These are phyloP conservation scores for Truncatella angustata DNA, from an alignment of 2,329 filamentous ascomycete species.

Conservation along the genomic window DNA sequence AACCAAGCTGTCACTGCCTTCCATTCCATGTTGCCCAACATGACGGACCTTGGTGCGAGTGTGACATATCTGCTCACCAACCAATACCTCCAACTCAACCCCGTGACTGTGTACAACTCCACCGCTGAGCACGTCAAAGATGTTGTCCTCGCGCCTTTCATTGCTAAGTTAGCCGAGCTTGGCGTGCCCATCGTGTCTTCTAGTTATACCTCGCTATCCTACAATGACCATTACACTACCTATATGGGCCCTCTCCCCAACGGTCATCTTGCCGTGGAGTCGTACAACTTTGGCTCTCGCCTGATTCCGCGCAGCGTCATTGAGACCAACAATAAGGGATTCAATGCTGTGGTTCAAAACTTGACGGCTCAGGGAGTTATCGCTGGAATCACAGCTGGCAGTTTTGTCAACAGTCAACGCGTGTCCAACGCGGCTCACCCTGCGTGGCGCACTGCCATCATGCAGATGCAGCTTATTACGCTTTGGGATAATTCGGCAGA, in stretches of 20 bases:
- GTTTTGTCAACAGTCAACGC: conserved; percentile 15
- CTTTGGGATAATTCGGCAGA: conserved; percentile 16
- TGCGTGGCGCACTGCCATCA: conserved; percentile 29
- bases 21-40: conserved; percentile 21
- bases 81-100: conserved; percentile 19
- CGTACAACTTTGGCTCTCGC: conserved; percentile 34
- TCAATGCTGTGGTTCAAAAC: conserved; percentile 27
- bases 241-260: conserved; percentile 35
- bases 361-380: conserved; percentile 30
- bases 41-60: conserved; percentile 22
- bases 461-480: conserved; percentile 25
- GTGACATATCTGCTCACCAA: conserved; percentile 21
- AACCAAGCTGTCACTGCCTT: conserved; percentile 20
- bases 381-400: conserved; percentile 25
- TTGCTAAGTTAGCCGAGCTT: conserved; percentile 20
- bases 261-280: conserved; percentile 30
- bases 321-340: conserved; percentile 25
- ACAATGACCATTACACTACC: conserved; percentile 31
- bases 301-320: conserved; percentile 32
- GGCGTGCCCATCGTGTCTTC: conserved; percentile 19
- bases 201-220: conserved; percentile 26
- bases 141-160: conserved; percentile 25
- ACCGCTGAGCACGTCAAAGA: conserved; percentile 23
- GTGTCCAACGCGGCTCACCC: conserved; percentile 31
- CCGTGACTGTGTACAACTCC: conserved; percentile 27